A percentile compares a stretch with the other conserved stretches of the same genome.
These are phyloP conservation scores for Citrullus colocynthis DNA, from an alignment of 306 rosid genomes.

Conservation along the genomic window DNA sequence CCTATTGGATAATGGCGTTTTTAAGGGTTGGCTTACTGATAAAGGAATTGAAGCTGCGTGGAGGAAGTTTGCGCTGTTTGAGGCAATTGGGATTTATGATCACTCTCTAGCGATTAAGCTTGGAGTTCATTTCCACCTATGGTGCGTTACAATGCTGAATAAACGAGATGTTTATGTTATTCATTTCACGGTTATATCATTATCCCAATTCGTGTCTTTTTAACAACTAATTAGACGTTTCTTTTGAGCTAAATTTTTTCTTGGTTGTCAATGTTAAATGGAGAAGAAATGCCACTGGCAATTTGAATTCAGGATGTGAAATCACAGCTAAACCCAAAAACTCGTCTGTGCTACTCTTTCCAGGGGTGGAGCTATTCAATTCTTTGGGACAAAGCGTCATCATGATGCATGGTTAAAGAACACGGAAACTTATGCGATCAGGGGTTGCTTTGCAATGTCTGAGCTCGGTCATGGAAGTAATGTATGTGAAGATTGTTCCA, in stretches of 20 bases:
- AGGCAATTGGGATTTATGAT: conserved; percentile 53
- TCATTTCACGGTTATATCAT: not conserved
- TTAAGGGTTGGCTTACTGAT: conserved; percentile 57
- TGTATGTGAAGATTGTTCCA: conserved; percentile 41
- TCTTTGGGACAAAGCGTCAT: conserved; percentile 75
- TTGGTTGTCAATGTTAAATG: not conserved
- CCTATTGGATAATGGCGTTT: conserved; percentile 47
- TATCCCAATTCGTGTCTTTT: not conserved
- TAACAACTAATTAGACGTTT: not conserved
- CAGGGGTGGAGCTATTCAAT: conserved; percentile 86
- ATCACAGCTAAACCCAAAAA: not conserved
- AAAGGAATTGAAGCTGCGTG: conserved; percentile 33
- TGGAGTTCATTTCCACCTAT: conserved; percentile 64
- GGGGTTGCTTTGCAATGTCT: conserved; percentile 91
- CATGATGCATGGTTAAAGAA: conserved; percentile 71
- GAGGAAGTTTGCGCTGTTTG: conserved; percentile 48
- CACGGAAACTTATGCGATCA: conserved; percentile 50
- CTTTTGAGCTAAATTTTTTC: not conserved
- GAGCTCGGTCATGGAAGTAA: conserved; percentile 97
- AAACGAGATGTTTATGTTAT: not conserved
- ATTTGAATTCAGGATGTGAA: not conserved
- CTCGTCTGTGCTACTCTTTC: not conserved
- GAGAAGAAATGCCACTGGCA: not conserved
- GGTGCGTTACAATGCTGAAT: conserved; percentile 21
- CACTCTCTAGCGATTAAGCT: conserved; percentile 74